Evolutionary conservation across 352 stramenopile species (phyloP), one percentile per base, ranked within the genome.

Genomic region (Plasmopara halstedii): DNA sequence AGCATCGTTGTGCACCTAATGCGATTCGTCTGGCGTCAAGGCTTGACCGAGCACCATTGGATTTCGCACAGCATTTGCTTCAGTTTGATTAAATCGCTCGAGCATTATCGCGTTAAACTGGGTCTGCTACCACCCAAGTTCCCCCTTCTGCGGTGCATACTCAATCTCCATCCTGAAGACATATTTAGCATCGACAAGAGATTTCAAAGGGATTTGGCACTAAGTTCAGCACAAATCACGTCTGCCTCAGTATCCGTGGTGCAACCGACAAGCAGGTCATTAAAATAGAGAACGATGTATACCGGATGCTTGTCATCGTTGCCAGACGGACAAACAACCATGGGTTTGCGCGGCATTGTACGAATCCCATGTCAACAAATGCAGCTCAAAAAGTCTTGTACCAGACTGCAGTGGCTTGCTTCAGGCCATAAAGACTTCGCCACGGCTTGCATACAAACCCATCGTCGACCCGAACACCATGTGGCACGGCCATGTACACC

Each of bases 401-500:
- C 55, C 60, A 73, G 3, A 62, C 49, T 11, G 40, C 41, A 6
- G 55, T 48, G 14, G 59, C 53, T 49, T 79, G 56, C 8, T 74
- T 73, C 1, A 74, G 31, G 5, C 53, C 64, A 29, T 78, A 73
- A 0, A 78, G 17, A 15, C 50, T 62, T 17, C 45, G 41, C 9
- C 22, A 42, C 19, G 72, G 41, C 3, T 13, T 4, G 19, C 57
- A 73, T 2, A 71, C 29, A 6, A 17, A 35, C n/a, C 61, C 52
- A n/a, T n/a, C n/a, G n/a, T n/a, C n/a, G n/a, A n/a, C n/a, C n/a
- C n/a, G n/a, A n/a, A n/a, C n/a, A n/a, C n/a, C n/a, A n/a, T n/a
- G n/a, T n/a, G n/a, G n/a, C 3, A 41, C 33, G 2, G 27, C 32
- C 48, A 65, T 70, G 34, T 56, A 9, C 29, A 35, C 29, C n/a